Evolutionary conservation across 352 stramenopile species (phyloP).

Genomic region (Phytopythium helicoides): DNA sequence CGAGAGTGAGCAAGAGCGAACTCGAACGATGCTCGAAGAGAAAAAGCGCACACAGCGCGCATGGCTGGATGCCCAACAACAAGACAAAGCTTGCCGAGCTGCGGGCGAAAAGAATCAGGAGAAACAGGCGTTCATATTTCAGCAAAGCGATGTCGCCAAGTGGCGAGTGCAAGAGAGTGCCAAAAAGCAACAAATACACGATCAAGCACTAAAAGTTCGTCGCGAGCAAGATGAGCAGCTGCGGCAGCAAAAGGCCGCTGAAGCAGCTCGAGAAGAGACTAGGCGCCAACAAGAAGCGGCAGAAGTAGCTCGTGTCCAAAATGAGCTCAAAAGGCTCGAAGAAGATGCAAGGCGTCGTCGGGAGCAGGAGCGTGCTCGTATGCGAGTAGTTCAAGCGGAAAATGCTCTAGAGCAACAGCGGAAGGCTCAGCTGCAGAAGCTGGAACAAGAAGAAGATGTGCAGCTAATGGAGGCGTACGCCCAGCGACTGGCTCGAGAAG

Average conservation of each 20-base stretch:
- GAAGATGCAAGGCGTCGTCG: conserved; percentile 34
- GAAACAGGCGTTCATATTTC: conserved; percentile 32
- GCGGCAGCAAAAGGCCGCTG: conserved; percentile 37
- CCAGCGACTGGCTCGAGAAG: conserved; percentile 48
- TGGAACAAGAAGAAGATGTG: conserved; percentile 58
- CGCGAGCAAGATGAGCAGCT: conserved; percentile 63
- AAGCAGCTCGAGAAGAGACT: conserved; percentile 28
- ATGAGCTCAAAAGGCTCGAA: conserved; percentile 48
- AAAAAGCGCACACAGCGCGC: conserved; percentile 62
- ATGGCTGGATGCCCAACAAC: conserved; percentile 58
- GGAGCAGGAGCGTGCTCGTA: conserved; percentile 44
- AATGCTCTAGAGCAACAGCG: conserved; percentile 39
- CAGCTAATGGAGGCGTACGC: conserved; percentile 74
- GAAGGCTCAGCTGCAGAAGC: conserved; percentile 32
- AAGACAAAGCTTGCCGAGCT: conserved; percentile 37
- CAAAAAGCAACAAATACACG: conserved; percentile 51
- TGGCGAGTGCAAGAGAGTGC: conserved; percentile 46
- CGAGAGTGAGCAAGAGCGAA: conserved; percentile 53
- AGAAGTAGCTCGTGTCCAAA: conserved; percentile 52
- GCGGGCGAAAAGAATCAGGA: conserved; percentile 31
- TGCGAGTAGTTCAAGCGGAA: conserved; percentile 44
- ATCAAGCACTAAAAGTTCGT: conserved; percentile 49
- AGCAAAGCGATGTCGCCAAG: conserved; percentile 43
- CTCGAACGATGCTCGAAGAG: conserved; percentile 30
- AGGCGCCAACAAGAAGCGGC: conserved; percentile 41